Conservation (phyloP, 2,329 filamentous ascomycete species). For the Shiraia bambusicola region DNA sequence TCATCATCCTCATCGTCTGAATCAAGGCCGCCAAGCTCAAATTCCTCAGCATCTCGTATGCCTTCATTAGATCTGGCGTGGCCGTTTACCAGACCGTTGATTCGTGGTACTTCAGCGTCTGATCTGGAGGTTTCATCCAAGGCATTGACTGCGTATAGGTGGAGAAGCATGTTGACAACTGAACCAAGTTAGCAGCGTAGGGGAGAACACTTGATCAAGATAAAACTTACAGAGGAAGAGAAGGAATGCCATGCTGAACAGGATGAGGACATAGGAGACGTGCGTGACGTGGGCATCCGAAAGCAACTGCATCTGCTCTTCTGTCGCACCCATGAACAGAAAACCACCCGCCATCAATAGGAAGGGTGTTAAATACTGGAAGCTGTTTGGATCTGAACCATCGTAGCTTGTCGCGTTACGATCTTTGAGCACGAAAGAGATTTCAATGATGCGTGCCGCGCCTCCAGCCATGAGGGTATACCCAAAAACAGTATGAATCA, state of each 20-base stretch:
- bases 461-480: constrained; percentile 94
- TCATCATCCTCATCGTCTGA: constrained; percentile 75
- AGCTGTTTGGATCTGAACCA: constrained; percentile 69
- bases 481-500: constrained; percentile 86
- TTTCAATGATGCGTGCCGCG: constrained; percentile 80
- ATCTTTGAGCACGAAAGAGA: constrained; percentile 83
- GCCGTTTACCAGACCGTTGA: constrained; percentile 25
- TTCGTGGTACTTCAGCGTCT: constrained; percentile 39
- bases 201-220: neutral
- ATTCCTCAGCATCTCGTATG: constrained; percentile 82
- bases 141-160: constrained; percentile 72
- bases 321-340: constrained; percentile 95
- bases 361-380: constrained; percentile 70
- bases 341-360: constrained; percentile 90
- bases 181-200: constrained; percentile 16
- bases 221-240: constrained; percentile 73
- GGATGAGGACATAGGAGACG: constrained; percentile 86
- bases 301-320: constrained; percentile 88
- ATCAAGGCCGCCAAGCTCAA: constrained; percentile 87
- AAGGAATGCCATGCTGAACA: constrained; percentile 87
- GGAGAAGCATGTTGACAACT: constrained; percentile 81
- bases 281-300: constrained; percentile 75
- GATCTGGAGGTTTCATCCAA: constrained; percentile 46
- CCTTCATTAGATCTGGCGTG: constrained; percentile 55
- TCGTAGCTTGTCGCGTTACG: constrained; percentile 64